These are phyloP conservation scores for Serendipita vermifera DNA, from an alignment of 768 basidiomycete genomes.

Conservation along the genomic window DNA sequence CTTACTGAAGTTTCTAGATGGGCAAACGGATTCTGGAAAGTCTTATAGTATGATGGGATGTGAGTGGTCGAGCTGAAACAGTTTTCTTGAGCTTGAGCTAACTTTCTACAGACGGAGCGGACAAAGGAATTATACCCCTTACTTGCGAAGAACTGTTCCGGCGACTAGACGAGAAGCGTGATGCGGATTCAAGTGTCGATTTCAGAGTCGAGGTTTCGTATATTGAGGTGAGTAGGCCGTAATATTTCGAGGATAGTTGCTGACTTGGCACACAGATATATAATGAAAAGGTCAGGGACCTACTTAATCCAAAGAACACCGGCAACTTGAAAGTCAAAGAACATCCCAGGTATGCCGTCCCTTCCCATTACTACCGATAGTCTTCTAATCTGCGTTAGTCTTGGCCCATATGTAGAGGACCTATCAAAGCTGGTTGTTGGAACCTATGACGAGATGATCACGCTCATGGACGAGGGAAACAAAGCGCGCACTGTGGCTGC, in stretches of 20 bases:
- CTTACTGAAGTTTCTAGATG: no score
- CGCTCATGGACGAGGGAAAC: conserved; percentile 98
- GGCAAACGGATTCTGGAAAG: conserved; percentile 91
- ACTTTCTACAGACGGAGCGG: conserved; percentile 60
- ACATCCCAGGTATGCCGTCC: conserved; percentile 55
- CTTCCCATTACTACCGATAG: not conserved
- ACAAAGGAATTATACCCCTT: conserved; percentile 96
- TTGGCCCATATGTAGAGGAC: conserved; percentile 98
- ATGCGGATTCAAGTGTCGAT: conserved; percentile 49
- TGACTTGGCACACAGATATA: conserved; percentile 59
- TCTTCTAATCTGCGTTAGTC: conserved; percentile 17
- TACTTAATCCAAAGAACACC: conserved; percentile 93
- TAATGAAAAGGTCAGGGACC: conserved; percentile 95
- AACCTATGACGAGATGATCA: conserved; percentile 95
- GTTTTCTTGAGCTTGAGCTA: no score
- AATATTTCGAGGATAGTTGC: no score
- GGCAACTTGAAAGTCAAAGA: conserved; percentile 95
- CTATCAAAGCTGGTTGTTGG: conserved; percentile 85
- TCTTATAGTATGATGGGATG: conserved; percentile 97
- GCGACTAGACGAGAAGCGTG: conserved; percentile 56
- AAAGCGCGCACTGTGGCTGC: conserved; percentile 97
- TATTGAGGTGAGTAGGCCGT: conserved; percentile 53
- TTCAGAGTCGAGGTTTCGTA: conserved; percentile 98
- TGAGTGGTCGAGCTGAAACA: no score
- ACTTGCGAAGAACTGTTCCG: conserved; percentile 88